Evolutionary conservation across 2,329 filamentous ascomycete species (phyloP), one percentile per base, ranked within the genome.

Genomic region (Diaporthe sp.): DNA sequence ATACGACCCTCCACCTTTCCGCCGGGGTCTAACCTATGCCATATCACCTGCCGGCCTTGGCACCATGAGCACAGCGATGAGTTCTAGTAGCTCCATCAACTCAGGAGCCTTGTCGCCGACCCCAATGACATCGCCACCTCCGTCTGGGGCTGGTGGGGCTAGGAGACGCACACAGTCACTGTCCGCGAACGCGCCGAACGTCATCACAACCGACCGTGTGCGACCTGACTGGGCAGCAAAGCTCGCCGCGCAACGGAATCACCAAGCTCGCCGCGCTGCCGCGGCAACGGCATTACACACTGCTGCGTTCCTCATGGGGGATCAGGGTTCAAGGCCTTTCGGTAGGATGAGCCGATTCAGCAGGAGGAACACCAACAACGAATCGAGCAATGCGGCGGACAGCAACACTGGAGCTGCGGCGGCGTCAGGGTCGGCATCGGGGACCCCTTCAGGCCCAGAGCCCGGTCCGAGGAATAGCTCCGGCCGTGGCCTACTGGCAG

Each of bases 211-310:
- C 0, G 97, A 99, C 81, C 92, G 91, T 72, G 92, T 99, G 70
- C 93, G 97, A 22, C 97, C 97, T 0, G 97, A 99, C 79, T 99
- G 97, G 97, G 92, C 95, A 0, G 93, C 93, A 74, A 99, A 98
- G 82, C 87, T 99, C 69, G 92, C 94, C 17, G 91, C 94, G 78
- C 96, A 96, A 73, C 92, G 95, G 71, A 92, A 95, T 8, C 95
- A 98, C 81, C 93, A 95, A 77, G 91, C 97, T 7, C 90, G 97
- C 75, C 89, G 97, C 77, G 95, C 97, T 33, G 97, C 97, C 0
- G 97, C 97, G 0, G 97, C 97, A 0, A 98, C 97, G 0, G 96
- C 97, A 22, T 85, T 98, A 5, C 97, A 99, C 79, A 97, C 97
- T 38, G 97, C 97, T 7, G 97, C 97, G 0, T 98, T 98, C 81